phyloP scores from a whole-genome alignment of 2,329 filamentous ascomycete species.

The Stemphylium vesicarium region DNA sequence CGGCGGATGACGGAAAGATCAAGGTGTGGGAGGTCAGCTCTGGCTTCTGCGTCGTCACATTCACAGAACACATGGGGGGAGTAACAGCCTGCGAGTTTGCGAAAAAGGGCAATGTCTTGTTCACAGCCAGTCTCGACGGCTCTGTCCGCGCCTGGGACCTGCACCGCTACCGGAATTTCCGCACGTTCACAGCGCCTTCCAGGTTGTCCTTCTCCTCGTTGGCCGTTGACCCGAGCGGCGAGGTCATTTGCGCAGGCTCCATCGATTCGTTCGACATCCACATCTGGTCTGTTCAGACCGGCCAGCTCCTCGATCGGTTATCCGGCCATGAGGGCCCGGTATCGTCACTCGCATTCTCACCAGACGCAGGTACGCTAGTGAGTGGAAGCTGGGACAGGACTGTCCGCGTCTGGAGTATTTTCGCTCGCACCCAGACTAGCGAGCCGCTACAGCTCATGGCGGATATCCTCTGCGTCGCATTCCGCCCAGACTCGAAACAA shows the following conservation, averaged over 20 bases:
- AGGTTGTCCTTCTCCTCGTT: slow-evolving; percentile 91
- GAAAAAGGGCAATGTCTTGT: slow-evolving; percentile 92
- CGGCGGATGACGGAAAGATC: slow-evolving; percentile 95
- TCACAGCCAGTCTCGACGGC: slow-evolving; percentile 92
- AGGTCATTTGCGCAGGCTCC: slow-evolving; percentile 93
- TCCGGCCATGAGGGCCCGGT: slow-evolving; percentile 94
- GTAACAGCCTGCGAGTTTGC: slow-evolving; percentile 95
- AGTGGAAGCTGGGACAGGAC: slow-evolving; percentile 98
- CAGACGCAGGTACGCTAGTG: slow-evolving; percentile 81
- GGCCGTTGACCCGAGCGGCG: slow-evolving; percentile 95
- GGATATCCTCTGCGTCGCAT: slow-evolving; percentile 84
- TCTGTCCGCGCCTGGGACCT: slow-evolving; percentile 96
- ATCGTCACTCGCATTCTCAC: slow-evolving; percentile 84
- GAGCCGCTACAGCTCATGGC: slow-evolving; percentile 92
- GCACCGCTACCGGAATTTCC: slow-evolving; percentile 93
- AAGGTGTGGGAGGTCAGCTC: slow-evolving; percentile 98
- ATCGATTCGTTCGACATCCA: slow-evolving; percentile 97
- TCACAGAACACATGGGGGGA: slow-evolving; percentile 93
- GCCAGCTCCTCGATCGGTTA: slow-evolving; percentile 88
- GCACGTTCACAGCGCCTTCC: slow-evolving; percentile 93
- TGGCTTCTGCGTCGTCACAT: slow-evolving; percentile 97
- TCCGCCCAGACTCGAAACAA: slow-evolving; percentile 89
- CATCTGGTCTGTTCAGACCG: slow-evolving; percentile 98
- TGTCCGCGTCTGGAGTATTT: slow-evolving; percentile 94
- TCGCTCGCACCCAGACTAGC: slow-evolving; percentile 90